Evolutionary conservation across 73 alveolate genomes (phyloP), one percentile per base, ranked within the genome.

Genomic region (Symbiodinium pilosum): DNA sequence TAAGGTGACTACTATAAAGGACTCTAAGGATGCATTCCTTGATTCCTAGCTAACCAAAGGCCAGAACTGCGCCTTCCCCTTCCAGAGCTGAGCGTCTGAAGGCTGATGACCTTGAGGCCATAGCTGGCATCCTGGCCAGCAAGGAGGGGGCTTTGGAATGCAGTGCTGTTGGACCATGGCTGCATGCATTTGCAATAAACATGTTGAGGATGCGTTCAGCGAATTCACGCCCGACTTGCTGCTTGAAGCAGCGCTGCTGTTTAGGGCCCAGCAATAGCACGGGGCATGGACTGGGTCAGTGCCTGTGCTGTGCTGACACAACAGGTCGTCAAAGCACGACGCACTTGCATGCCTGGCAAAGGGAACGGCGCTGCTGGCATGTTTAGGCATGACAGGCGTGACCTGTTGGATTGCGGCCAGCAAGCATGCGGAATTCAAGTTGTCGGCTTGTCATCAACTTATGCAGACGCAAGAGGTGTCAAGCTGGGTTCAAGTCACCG

Each of bases 321-420:
- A 91, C n/a, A n/a, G 96, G 96, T 91, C 96, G 30, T 91, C 96
- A 26, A 91, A 91, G 51, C 77, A 91, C 77, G 96, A 91, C 39
- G 43, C 14, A 21, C 96, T 91, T 42, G 75, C 28, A 42, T 51
- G 77, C 40, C 34, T 91, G 73, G 87, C 43, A 43, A 42, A 9
- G 85, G 44, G 44, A 73, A 36, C 85, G 6, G 85, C 32, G 85
- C 85, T 12, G 34, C 85, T 34, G 85, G 85, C 85, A 11, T n/a
- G 43, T 32, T n/a, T n/a, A n/a, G n/a, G n/a, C n/a, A n/a, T n/a
- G n/a, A n/a, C n/a, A n/a, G n/a, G n/a, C n/a, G n/a, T n/a, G n/a
- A n/a, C n/a, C n/a, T n/a, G n/a, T n/a, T n/a, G n/a, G n/a, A n/a
- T n/a, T n/a, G n/a, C n/a, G n/a, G n/a, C n/a, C n/a, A n/a, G n/a